Evolutionary conservation across 108 stramenopile species (phyloP).

Genomic region (Schizochytrium sp.): DNA sequence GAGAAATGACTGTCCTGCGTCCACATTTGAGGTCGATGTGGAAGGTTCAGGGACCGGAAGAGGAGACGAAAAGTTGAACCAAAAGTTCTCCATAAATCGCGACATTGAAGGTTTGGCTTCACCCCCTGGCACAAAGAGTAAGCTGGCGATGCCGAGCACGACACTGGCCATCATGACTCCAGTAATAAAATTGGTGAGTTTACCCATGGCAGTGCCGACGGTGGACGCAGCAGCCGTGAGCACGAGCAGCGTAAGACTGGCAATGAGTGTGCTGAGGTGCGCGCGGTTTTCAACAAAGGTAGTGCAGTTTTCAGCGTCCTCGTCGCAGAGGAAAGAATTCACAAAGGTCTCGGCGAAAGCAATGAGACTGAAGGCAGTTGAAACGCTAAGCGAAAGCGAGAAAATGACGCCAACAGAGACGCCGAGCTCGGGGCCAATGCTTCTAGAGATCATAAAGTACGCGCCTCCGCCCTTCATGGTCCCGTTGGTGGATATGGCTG

Average conservation of each 20-base stretch:
- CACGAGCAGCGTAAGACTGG: neutral
- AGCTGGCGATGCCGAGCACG: neutral
- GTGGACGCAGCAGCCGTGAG: neutral
- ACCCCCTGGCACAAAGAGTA: neutral
- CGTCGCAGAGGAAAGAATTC: neutral
- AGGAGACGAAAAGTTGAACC: neutral
- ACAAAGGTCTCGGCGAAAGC: conserved; percentile 16
- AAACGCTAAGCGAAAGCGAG: neutral
- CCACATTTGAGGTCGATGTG: neutral
- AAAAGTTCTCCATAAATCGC: neutral
- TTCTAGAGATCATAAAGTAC: conserved; percentile 22
- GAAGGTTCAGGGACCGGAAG: neutral
- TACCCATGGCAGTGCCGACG: neutral
- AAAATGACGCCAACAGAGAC: conserved; percentile 20
- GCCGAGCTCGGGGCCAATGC: conserved; percentile 25
- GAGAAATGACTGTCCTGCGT: neutral
- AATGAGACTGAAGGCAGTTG: conserved; percentile 7
- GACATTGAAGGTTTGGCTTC: neutral
- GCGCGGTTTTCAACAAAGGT: neutral
- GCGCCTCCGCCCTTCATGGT: conserved; percentile 16
- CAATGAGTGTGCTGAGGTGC: neutral
- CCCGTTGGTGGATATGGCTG: conserved; percentile 13
- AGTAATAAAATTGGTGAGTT: neutral
- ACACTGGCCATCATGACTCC: neutral
- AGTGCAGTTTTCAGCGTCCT: neutral